Percentiles rank a stretch among this genome's conserved stretches.
phyloP scores from a whole-genome alignment of 306 rosid species.

The Leucaena leucocephala region DNA sequence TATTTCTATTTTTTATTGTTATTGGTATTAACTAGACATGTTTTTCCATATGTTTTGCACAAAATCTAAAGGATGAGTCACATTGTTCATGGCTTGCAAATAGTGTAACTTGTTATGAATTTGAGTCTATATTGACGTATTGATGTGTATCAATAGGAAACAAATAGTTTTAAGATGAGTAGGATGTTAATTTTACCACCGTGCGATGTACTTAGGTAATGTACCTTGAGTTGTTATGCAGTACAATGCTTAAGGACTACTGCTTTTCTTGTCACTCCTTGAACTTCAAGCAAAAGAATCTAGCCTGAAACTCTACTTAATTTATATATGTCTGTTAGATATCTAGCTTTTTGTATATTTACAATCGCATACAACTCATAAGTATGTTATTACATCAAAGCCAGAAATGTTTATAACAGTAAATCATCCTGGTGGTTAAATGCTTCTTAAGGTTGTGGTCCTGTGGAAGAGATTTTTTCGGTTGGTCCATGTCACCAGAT shows the following conservation, averaged over 20 bases:
- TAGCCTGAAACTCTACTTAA: not conserved
- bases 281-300: not conserved
- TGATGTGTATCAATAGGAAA: not conserved
- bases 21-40: not conserved
- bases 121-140: not conserved
- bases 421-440: conserved; percentile 6
- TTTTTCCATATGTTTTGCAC: not conserved
- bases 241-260: not conserved
- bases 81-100: not conserved
- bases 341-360: not conserved
- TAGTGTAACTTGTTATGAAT: not conserved
- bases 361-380: not conserved
- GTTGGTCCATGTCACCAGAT: not conserved
- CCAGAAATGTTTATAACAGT: not conserved
- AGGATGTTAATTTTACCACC: not conserved
- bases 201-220: not conserved
- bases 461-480: not conserved
- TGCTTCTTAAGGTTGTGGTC: not conserved
- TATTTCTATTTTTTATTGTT: not conserved
- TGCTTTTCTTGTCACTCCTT: not conserved
- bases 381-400: not conserved
- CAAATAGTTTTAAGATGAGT: not conserved
- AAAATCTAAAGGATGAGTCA: not conserved
- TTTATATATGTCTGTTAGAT: conserved; percentile 11
- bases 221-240: not conserved